Evolutionary conservation across 805 yeast genomes (phyloP), one percentile per base, ranked within the genome.

Genomic region (Candida yuanshanica): DNA sequence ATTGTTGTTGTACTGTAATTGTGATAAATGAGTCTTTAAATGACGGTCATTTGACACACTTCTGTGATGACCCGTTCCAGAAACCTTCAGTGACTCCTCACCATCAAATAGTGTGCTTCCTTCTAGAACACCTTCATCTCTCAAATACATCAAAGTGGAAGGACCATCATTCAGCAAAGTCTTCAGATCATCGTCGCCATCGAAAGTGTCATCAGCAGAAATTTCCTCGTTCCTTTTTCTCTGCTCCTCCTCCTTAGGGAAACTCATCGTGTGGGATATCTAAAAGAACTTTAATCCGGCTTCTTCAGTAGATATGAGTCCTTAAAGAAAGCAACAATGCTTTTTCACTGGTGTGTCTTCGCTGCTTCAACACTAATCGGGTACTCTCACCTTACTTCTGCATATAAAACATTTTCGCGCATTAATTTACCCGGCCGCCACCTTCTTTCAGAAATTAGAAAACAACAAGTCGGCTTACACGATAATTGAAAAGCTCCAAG

Each of bases 1-100:
- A 64, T 81, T 81, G 51, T 81, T 80, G 56, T 87, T 87, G 59
- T 84, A 91, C 46, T 77, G 83, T 42, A 83, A 63, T 56, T 90
- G 96, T 44, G 80, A 77, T 24, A 83, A 58, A 39, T 88, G 82
- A 1, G 82, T 68, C 35, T 70, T 66, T 45, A 70, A 53, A n/a
- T 68, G 60, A 17, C 49, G 53, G 34, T 60, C 63, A 23, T 60
- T 58, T 7, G 63, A 60, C 18, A 47, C 40, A 4, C 59, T 53
- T 43, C 56, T 46, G 22, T 32, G 35, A 35, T 56, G 57, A 10
- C 29, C 31, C 5, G 34, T 25, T 10, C 32, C 33, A 1, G 48
- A 44, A n/a, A 33, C 37, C n/a, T 38, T 47, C 9, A 42, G 22
- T 11, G 35, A 21, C 7, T 32, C 36, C 2, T 35, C 40, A 5